Percentiles rank a stretch among this genome's conserved stretches.
phyloP scores from a whole-genome alignment of 495 filamentous ascomycete genomes.

The Hyaloscypha variabilis region DNA sequence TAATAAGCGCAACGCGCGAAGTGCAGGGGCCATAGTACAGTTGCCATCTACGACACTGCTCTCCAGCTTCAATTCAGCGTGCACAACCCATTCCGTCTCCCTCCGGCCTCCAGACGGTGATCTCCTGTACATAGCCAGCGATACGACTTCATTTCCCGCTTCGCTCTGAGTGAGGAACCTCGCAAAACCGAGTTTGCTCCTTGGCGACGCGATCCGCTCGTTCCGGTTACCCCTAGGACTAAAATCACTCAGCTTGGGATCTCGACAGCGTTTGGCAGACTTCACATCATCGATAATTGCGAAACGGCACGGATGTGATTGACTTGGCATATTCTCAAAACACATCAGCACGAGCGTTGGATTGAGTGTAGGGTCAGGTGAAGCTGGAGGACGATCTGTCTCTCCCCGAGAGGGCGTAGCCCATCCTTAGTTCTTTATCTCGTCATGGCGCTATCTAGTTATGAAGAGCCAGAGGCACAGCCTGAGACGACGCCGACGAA shows the following conservation, averaged over 20 bases:
- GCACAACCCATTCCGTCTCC: neutral
- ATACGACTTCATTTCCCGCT: neutral
- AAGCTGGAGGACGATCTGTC: constrained; percentile 27
- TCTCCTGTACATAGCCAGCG: neutral
- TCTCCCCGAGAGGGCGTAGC: constrained; percentile 22
- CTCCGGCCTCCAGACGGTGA: neutral
- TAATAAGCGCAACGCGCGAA: neutral
- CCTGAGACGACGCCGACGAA: constrained; percentile 44
- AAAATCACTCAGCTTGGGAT: neutral
- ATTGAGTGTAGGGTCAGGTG: constrained; percentile 13
- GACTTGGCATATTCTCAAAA: neutral
- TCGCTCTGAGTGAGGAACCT: neutral
- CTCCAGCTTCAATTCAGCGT: constrained; percentile 8
- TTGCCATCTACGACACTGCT: neutral
- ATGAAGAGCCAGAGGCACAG: constrained; percentile 37
- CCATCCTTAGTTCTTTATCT: constrained; percentile 14
- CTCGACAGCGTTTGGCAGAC: neutral
- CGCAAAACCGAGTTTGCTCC: neutral
- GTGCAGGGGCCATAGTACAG: neutral
- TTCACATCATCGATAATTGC: neutral
- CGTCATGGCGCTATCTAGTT: constrained; percentile 24
- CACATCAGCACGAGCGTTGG: neutral
- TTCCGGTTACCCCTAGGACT: constrained; percentile 15
- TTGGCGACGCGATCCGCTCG: constrained; percentile 21
- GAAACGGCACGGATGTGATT: neutral